These are phyloP conservation scores for Exobasidium cylindrosporum DNA, from an alignment of 1,284 basidiomycete species.

Conservation along the genomic window DNA sequence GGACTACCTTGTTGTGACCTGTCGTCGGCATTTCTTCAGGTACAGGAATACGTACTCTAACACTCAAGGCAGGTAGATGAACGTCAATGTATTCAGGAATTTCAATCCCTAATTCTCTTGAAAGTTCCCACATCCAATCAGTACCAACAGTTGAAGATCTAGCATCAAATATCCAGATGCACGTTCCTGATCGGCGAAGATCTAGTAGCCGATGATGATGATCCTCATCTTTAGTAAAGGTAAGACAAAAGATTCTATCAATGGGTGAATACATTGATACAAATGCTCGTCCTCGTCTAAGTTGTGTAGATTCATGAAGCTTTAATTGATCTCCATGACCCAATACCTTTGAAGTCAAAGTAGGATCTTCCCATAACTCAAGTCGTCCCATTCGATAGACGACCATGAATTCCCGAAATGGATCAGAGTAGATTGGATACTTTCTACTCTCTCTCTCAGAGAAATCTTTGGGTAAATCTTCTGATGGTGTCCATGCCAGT, in stretches of 20 bases:
- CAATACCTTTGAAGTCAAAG: conserved; percentile 27
- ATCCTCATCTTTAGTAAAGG: conserved; percentile 59
- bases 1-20: not conserved
- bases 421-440: conserved; percentile 64
- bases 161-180: conserved; percentile 73
- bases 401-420: conserved; percentile 74
- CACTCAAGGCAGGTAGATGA: conserved; percentile 61
- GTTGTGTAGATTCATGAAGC: conserved; percentile 67
- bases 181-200: conserved; percentile 61
- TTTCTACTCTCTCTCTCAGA: conserved; percentile 65
- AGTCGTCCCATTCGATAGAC: conserved; percentile 70
- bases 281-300: conserved; percentile 63
- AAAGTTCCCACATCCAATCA: conserved; percentile 81
- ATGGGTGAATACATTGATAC: conserved; percentile 76
- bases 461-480: conserved; percentile 62
- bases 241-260: conserved; percentile 74
- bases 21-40: conserved; percentile 58
- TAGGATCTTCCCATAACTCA: conserved; percentile 77
- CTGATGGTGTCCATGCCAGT: conserved; percentile 64
- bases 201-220: conserved; percentile 59
- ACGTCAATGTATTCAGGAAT: conserved; percentile 61
- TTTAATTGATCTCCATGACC: conserved; percentile 58
- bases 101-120: conserved; percentile 64
- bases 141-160: conserved; percentile 64
- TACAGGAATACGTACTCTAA: conserved; percentile 66